Percentiles rank a stretch among this genome's conserved stretches.
These are phyloP conservation scores for Cadophora malorum DNA, from an alignment of 2,329 filamentous ascomycete genomes.

Conservation along the genomic window DNA sequence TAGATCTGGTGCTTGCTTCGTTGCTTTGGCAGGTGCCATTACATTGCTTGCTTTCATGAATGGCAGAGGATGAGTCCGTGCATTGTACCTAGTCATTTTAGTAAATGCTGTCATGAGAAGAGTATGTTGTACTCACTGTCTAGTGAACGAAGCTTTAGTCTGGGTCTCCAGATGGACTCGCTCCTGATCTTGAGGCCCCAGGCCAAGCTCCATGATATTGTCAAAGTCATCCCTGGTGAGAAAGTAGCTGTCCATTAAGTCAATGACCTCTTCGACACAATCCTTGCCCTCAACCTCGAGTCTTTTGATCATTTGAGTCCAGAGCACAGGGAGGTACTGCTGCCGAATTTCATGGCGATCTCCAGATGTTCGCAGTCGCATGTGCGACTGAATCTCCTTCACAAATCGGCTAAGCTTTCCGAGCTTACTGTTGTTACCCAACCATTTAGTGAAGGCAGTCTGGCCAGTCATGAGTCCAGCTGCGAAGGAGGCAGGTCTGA, in stretches of 20 bases:
- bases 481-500: constrained; percentile 86
- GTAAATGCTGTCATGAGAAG: background rate
- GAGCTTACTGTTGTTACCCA: constrained; percentile 92
- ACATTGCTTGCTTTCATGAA: constrained; percentile 94
- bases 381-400: constrained; percentile 96
- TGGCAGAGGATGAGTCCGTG: constrained; percentile 83
- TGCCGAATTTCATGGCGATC: constrained; percentile 94
- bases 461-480: constrained; percentile 76
- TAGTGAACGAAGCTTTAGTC: constrained; percentile 88
- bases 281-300: constrained; percentile 83
- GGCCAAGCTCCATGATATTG: constrained; percentile 86
- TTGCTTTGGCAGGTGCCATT: constrained; percentile 70
- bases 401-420: constrained; percentile 79
- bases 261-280: constrained; percentile 80
- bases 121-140: constrained; percentile 66
- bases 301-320: constrained; percentile 78
- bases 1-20: constrained; percentile 84
- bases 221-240: constrained; percentile 95
- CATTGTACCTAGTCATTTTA: constrained; percentile 71
- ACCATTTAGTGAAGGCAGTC: constrained; percentile 86
- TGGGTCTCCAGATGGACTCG: constrained; percentile 80
- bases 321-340: constrained; percentile 89
- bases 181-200: constrained; percentile 82
- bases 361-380: constrained; percentile 88
- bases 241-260: constrained; percentile 97